phyloP scores from a whole-genome alignment of 169 alveolate species.

The Amoebophrya sp. region DNA sequence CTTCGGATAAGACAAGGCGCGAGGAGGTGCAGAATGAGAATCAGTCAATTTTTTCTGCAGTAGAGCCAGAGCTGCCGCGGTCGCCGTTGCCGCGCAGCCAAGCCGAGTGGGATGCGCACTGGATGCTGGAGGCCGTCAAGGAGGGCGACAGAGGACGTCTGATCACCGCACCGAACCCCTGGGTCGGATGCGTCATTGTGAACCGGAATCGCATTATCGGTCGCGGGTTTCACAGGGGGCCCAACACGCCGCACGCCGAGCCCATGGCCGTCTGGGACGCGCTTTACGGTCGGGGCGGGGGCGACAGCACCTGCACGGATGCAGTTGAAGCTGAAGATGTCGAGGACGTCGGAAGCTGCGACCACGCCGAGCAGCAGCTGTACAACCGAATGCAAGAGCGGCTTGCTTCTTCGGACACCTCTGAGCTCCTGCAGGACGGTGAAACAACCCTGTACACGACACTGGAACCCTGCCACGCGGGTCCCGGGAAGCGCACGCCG shows the following conservation, averaged over 20 bases:
- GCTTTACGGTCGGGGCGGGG: too few relatives aligned
- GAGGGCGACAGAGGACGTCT: neutral
- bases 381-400: neutral
- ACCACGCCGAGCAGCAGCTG: neutral
- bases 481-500: neutral
- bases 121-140: neutral
- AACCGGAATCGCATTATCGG: neutral
- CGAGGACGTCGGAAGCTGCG: neutral
- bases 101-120: neutral
- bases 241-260: neutral
- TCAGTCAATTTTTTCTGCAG: too few relatives aligned
- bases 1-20: too few relatives aligned
- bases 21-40: too few relatives aligned
- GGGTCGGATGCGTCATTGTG: neutral
- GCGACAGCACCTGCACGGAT: too few relatives aligned
- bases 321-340: neutral
- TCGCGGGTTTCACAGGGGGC: neutral
- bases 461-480: neutral
- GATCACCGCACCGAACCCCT: neutral
- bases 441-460: neutral
- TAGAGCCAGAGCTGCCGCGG: too few relatives aligned
- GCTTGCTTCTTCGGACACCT: neutral
- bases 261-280: neutral
- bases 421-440: too few relatives aligned
- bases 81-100: too few relatives aligned